Conservation (phyloP, 371 early-diverging fungal genomes). For the Saksenaea oblongispora region DNA sequence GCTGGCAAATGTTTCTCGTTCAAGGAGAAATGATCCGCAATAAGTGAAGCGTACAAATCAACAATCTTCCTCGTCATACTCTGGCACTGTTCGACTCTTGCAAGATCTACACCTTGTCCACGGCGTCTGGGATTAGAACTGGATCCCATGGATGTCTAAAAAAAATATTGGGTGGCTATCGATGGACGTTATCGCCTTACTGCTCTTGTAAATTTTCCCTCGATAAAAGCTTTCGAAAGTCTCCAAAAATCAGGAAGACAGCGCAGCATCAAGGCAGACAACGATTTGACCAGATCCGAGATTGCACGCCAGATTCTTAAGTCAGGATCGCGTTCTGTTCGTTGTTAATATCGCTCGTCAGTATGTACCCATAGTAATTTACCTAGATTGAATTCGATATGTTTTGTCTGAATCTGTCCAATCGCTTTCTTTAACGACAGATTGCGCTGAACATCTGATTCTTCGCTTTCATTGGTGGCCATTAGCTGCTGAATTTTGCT, state of each 20-base stretch:
- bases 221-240: slow-evolving; percentile 80
- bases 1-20: slow-evolving; percentile 24
- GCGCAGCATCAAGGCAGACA: slow-evolving; percentile 73
- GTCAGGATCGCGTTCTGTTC: slow-evolving; percentile 39
- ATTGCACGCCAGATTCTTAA: slow-evolving; percentile 74
- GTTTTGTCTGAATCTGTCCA: slow-evolving; percentile 25
- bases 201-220: slow-evolving; percentile 74
- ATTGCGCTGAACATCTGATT: slow-evolving; percentile 37
- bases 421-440: slow-evolving; percentile 38
- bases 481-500: slow-evolving; percentile 38
- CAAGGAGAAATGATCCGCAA: slow-evolving; percentile 59
- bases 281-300: slow-evolving; percentile 65
- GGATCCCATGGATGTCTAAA: slow-evolving; percentile 6
- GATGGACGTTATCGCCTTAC: slow-evolving; percentile 9
- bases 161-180: background rate
- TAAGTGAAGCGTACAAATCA: slow-evolving; percentile 58
- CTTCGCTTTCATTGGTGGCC: slow-evolving; percentile 23
- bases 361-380: background rate
- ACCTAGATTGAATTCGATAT: slow-evolving; percentile 34
- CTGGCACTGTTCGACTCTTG: slow-evolving; percentile 76
- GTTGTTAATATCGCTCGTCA: background rate
- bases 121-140: slow-evolving; percentile 32
- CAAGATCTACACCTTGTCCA: slow-evolving; percentile 61
- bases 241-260: slow-evolving; percentile 94
- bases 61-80: slow-evolving; percentile 78